Conservation (phyloP, 2,329 filamentous ascomycete genomes). For the Sporothrix mexicana region DNA sequence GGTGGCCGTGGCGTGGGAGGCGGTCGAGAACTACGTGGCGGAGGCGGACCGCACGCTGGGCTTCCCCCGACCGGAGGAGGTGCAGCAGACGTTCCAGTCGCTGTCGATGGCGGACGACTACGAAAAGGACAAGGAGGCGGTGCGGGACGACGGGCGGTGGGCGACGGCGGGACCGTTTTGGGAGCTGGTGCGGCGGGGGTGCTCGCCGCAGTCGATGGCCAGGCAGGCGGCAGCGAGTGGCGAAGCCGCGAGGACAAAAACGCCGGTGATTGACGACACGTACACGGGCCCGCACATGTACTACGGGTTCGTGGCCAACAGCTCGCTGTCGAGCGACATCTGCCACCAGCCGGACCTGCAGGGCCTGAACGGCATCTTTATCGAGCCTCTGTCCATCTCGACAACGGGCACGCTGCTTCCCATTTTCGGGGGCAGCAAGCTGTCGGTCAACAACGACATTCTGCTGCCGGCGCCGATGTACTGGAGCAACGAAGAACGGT, state of each 20-base stretch:
- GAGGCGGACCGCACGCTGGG: constrained; percentile 48
- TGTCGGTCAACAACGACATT: constrained; percentile 73
- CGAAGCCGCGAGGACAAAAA: constrained; percentile 49
- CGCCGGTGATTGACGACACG: constrained; percentile 54
- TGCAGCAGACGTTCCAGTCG: constrained; percentile 52
- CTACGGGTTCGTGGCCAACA: constrained; percentile 67
- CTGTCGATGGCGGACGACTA: constrained; percentile 48
- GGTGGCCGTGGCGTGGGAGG: constrained; percentile 67
- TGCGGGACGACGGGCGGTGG: constrained; percentile 45
- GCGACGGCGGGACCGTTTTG: constrained; percentile 63
- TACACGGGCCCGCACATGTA: constrained; percentile 57
- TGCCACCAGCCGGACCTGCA: constrained; percentile 70
- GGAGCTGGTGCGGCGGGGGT: constrained; percentile 64
- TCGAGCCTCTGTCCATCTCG: constrained; percentile 62
- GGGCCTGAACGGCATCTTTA: constrained; percentile 68
- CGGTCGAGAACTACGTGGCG: constrained; percentile 60
- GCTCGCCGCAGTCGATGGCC: constrained; percentile 66
- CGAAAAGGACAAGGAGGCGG: constrained; percentile 36
- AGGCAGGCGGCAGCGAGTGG: constrained; percentile 53
- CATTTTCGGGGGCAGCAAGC: constrained; percentile 72
- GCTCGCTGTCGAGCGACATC: constrained; percentile 64
- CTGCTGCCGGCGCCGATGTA: constrained; percentile 73
- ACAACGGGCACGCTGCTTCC: constrained; percentile 65
- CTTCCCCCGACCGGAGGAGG: constrained; percentile 52
- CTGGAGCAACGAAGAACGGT: constrained; percentile 67